phyloP scores from a whole-genome alignment of 73 alveolate species.

The Tetrahymena thermophila region DNA sequence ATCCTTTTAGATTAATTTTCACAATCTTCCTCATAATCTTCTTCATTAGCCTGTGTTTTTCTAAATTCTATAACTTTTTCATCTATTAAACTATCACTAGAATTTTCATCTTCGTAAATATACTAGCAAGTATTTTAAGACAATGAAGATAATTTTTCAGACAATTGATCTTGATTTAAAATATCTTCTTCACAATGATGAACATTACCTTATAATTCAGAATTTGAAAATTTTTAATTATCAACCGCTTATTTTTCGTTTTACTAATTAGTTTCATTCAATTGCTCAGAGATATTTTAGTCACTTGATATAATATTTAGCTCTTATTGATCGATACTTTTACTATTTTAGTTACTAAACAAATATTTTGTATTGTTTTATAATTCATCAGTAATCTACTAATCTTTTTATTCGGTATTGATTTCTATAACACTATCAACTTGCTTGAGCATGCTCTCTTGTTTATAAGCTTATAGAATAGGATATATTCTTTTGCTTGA shows the following conservation, averaged over 20 bases:
- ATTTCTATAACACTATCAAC: neutral
- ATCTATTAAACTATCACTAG: neutral
- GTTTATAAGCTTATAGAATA: neutral
- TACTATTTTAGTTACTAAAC: neutral
- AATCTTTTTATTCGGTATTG: neutral
- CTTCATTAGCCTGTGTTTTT: neutral
- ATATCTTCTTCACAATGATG: neutral
- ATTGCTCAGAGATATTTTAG: neutral
- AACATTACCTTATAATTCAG: neutral
- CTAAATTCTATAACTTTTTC: neutral
- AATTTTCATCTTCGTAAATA: neutral
- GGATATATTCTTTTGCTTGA: neutral
- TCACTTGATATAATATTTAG: neutral
- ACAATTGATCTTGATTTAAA: neutral
- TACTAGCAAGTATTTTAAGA: neutral
- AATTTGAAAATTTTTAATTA: neutral
- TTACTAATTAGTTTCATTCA: neutral
- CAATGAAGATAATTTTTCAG: neutral
- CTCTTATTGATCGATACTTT: neutral
- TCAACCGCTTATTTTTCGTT: neutral
- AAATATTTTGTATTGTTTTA: neutral
- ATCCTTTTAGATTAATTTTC: neutral
- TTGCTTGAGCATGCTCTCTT: neutral
- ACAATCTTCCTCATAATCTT: neutral
- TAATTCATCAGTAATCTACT: neutral